Evolutionary conservation across 176 grass and related monocot genomes (phyloP).

Genomic region (Microstegium vimineum): DNA sequence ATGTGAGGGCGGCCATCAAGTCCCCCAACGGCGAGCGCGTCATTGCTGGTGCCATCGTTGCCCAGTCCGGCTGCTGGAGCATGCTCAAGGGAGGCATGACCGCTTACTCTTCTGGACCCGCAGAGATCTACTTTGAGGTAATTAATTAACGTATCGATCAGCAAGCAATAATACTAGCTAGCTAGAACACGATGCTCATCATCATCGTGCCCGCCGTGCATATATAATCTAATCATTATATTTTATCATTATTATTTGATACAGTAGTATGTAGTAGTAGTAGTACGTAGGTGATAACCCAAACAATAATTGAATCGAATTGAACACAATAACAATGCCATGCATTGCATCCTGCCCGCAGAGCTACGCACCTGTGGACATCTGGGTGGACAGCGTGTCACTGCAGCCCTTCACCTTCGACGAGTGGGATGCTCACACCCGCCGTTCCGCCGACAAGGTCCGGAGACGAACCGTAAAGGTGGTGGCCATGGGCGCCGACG

Average conservation of each 20-base stretch:
- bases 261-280: too few relatives aligned
- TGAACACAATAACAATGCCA: too few relatives aligned
- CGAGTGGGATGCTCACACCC: slow-evolving; percentile 60
- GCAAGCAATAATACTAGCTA: too few relatives aligned
- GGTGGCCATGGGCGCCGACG: slow-evolving; percentile 18
- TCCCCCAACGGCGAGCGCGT: slow-evolving; percentile 18
- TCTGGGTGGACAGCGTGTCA: slow-evolving; percentile 78
- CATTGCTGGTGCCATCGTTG: slow-evolving; percentile 30
- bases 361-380: slow-evolving; percentile 42
- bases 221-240: too few relatives aligned
- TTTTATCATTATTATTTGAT: too few relatives aligned
- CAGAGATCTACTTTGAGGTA: slow-evolving; percentile 70
- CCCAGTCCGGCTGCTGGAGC: slow-evolving; percentile 60
- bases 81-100: slow-evolving; percentile 94
- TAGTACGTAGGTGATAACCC: too few relatives aligned
- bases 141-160: too few relatives aligned
- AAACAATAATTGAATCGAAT: too few relatives aligned
- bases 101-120: slow-evolving; percentile 38
- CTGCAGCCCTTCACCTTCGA: slow-evolving; percentile 77
- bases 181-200: too few relatives aligned
- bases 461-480: slow-evolving; percentile 31
- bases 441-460: slow-evolving; percentile 17
- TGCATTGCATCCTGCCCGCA: slow-evolving; percentile 10
- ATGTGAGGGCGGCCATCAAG: slow-evolving; percentile 51
- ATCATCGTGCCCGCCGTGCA: too few relatives aligned